phyloP scores from a whole-genome alignment of 495 filamentous ascomycete genomes.

The Neurospora sp. region DNA sequence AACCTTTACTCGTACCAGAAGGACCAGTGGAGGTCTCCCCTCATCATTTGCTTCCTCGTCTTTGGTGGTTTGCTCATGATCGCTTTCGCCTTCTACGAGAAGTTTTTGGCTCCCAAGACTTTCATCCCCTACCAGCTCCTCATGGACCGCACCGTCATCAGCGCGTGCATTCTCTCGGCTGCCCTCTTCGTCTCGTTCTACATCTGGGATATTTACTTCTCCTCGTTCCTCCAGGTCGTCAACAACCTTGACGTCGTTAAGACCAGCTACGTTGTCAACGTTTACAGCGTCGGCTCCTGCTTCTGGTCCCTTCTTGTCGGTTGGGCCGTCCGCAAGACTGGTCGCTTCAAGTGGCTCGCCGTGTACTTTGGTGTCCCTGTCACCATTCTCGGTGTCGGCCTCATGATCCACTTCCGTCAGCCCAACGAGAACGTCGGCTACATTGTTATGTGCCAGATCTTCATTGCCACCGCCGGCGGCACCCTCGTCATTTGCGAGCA shows the following conservation, averaged over 20 bases:
- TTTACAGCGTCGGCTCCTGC: conserved; percentile 61
- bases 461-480: conserved; percentile 60
- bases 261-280: conserved; percentile 54
- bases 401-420: conserved; percentile 61
- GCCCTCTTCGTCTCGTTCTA: conserved; percentile 53
- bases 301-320: conserved; percentile 50
- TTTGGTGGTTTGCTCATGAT: conserved; percentile 47
- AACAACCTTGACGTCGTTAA: conserved; percentile 45
- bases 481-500: conserved; percentile 51
- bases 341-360: conserved; percentile 50
- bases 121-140: conserved; percentile 55
- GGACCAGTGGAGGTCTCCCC: conserved; percentile 37
- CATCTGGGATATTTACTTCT: conserved; percentile 59
- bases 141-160: conserved; percentile 53
- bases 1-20: conserved; percentile 36
- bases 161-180: conserved; percentile 47
- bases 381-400: conserved; percentile 53
- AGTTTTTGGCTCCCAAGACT: conserved; percentile 39
- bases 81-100: conserved; percentile 51
- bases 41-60: conserved; percentile 48
- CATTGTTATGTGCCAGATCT: conserved; percentile 69
- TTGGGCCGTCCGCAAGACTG: conserved; percentile 46
- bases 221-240: conserved; percentile 63
- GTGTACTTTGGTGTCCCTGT: conserved; percentile 53
- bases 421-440: conserved; percentile 48